Evolutionary conservation across 208 protist genomes (phyloP), one percentile per base, ranked within the genome.

Genomic region (Acanthamoeba lugdunensis): DNA sequence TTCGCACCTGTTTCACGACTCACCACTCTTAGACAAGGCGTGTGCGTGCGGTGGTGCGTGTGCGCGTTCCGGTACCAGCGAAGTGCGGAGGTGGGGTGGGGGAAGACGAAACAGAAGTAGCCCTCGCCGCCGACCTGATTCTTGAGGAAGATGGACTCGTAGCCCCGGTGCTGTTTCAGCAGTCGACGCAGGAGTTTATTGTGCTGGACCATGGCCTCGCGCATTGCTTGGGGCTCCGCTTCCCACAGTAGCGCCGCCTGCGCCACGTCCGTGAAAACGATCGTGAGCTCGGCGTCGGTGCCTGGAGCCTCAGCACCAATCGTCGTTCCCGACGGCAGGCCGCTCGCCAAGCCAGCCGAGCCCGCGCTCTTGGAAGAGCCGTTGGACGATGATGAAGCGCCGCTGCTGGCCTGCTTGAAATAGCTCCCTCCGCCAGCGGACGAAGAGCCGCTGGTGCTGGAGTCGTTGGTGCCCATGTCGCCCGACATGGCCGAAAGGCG

Each of bases 91-190:
- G 33, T 21, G 14, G 82, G 28, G 2, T 30, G 28, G 25, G 77
- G 21, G 56, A 94, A 94, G 7, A 82, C 84, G 28, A 94, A 30
- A 48, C 67, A 88, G 93, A 94, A 94, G 79, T 81, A 84, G 67
- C 93, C 50, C 93, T 82, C 65, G 48, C 93, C 79, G 52, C 48
- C 79, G 28, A 50, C 79, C 7, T 30, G 21, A 4, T 18, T 23
- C 81, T 94, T 93, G 73, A 94, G 81, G 65, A 92, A 92, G 45
- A 92, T 56, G 5, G 87, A 75, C 93, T 94, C 93, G 77, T 94
- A 94, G 77, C 93, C 93, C 65, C 48, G 63, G 77, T 85, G 61
- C 58, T 90, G n/a, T 37, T 52, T 50, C 5, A 94, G 84, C 50
- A 73, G n/a, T 6, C 63, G 54, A 5, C 93, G 56, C 56, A 92